A percentile compares a stretch with the other conserved stretches of the same genome.
Evolutionary conservation across 345 rosid species (phyloP).

Genomic region (Hibiscus syriacus): DNA sequence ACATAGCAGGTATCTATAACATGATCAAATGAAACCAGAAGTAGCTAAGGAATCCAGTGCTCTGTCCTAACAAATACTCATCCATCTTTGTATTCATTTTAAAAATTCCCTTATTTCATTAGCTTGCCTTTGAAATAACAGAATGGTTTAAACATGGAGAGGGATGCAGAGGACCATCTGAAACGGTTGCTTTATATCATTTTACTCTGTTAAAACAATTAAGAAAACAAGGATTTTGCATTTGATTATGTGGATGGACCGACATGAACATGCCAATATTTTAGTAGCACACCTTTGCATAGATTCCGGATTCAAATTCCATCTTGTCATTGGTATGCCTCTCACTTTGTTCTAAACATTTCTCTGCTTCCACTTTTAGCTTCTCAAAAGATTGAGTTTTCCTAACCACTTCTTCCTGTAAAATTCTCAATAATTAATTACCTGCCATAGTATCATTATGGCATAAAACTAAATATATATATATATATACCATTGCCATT

Average conservation of each 20-base stretch:
- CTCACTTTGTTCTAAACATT: constrained; percentile 67
- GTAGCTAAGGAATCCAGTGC: too few relatives aligned
- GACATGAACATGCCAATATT: neutral
- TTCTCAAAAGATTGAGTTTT: constrained; percentile 57
- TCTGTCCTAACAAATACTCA: constrained; percentile 1
- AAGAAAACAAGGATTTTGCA: neutral
- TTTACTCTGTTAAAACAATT: neutral
- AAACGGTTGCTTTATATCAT: neutral
- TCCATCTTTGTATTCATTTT: neutral
- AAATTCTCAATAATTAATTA: neutral
- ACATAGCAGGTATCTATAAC: too few relatives aligned
- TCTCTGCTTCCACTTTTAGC: constrained; percentile 73
- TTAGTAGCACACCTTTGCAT: constrained; percentile 48
- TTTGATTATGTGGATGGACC: neutral
- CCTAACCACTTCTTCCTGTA: constrained; percentile 57
- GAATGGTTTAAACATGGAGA: neutral
- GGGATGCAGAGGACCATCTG: neutral
- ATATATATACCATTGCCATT: too few relatives aligned
- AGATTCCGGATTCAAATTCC: constrained; percentile 67
- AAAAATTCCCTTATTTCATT: neutral
- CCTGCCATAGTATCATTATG: neutral
- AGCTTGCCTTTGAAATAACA: neutral
- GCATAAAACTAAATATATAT: neutral
- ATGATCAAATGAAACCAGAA: too few relatives aligned
- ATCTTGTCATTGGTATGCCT: constrained; percentile 43